Conservation (phyloP, 495 filamentous ascomycete genomes). For the Trichocladium antarcticum region DNA sequence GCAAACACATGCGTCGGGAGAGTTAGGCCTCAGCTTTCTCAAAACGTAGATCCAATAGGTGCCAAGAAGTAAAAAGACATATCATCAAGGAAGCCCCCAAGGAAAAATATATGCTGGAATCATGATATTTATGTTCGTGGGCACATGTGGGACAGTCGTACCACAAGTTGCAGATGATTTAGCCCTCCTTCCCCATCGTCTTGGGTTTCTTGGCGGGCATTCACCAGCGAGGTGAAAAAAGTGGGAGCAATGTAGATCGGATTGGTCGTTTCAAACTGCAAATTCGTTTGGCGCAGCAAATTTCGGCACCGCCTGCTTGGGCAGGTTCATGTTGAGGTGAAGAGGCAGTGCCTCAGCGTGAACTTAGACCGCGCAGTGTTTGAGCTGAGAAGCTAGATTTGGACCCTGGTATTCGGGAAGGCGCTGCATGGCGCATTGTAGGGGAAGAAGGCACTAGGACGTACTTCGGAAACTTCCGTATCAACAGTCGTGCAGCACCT, state of each 20-base stretch:
- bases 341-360: too few species aligned
- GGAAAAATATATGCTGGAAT: too few species aligned
- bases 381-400: too few species aligned
- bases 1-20: not conserved
- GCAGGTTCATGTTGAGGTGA: not conserved
- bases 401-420: too few species aligned
- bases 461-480: too few species aligned
- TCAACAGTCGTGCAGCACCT: too few species aligned
- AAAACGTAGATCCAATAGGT: too few species aligned
- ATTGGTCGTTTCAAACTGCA: slow-evolving; percentile 3
- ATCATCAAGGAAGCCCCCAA: too few species aligned
- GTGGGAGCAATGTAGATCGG: slow-evolving; percentile 19
- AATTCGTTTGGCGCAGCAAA: not conserved
- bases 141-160: not conserved
- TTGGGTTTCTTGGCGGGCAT: slow-evolving; percentile 19
- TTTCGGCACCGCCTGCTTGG: not conserved
- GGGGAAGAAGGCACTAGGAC: too few species aligned
- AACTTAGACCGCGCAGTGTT: too few species aligned
- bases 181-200: not conserved
- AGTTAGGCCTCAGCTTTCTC: not conserved
- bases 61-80: too few species aligned
- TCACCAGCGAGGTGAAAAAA: slow-evolving; percentile 9
- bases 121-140: not conserved
- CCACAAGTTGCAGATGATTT: not conserved
- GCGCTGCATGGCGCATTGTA: too few species aligned